phyloP scores from a whole-genome alignment of 495 filamentous ascomycete genomes.

The Aspergillus funiculosus region DNA sequence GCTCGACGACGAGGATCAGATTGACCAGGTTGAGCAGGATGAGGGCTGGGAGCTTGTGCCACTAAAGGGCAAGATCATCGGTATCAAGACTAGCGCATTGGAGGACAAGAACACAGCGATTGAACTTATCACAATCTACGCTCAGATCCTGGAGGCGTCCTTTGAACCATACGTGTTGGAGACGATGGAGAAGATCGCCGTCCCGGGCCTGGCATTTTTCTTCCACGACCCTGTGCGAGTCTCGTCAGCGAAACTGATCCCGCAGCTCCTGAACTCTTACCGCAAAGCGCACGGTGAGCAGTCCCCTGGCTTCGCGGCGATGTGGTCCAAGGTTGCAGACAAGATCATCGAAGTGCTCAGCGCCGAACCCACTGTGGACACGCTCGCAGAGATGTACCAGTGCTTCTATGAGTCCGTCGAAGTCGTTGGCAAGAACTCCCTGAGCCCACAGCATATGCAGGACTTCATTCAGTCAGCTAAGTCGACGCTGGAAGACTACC shows the following conservation, averaged over 20 bases:
- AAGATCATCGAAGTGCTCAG: constrained; percentile 93
- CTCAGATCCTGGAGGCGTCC: constrained; percentile 82
- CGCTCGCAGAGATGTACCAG: constrained; percentile 97
- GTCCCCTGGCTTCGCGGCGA: constrained; percentile 63
- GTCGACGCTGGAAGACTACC: constrained; percentile 86
- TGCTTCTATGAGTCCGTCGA: constrained; percentile 99
- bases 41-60: constrained; percentile 98
- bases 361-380: constrained; percentile 91
- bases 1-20: constrained; percentile 91
- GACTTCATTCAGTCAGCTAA: constrained; percentile 80
- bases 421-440: constrained; percentile 77
- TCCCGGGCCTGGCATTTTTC: constrained; percentile 94
- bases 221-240: constrained; percentile 98
- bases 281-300: constrained; percentile 78
- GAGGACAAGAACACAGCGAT: constrained; percentile 99
- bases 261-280: constrained; percentile 89
- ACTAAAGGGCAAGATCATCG: constrained; percentile 93
- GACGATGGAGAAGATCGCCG: constrained; percentile 93
- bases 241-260: constrained; percentile 89
- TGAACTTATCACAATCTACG: constrained; percentile 94
- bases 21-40: constrained; percentile 86
- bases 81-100: constrained; percentile 92
- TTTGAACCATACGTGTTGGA: constrained; percentile 89
- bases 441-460: constrained; percentile 70
- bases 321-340: constrained; percentile 83